Conservation (phyloP, 2,329 filamentous ascomycete genomes). For the Fonsecaea multimorphosa region DNA sequence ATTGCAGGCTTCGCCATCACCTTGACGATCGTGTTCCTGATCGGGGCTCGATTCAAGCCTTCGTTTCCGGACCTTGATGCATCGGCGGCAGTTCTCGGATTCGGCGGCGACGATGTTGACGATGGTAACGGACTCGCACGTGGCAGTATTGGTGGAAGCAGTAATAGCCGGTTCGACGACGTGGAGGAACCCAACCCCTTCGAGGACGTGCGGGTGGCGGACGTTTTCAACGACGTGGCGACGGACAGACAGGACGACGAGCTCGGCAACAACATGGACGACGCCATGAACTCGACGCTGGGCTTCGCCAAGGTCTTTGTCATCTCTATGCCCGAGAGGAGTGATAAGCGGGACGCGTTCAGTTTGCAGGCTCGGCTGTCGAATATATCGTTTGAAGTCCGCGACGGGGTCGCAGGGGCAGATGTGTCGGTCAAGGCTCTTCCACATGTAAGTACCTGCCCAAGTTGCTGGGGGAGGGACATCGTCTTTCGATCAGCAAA, state of each 20-base stretch:
- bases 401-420: slow-evolving; percentile 33
- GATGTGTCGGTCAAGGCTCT: slow-evolving; percentile 33
- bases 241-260: background rate
- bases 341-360: slow-evolving; percentile 58
- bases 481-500: background rate
- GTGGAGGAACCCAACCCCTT: background rate
- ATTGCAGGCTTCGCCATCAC: slow-evolving; percentile 14
- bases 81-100: background rate
- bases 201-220: background rate
- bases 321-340: slow-evolving; percentile 55
- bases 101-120: background rate
- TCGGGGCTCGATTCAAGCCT: background rate
- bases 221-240: background rate
- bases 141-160: background rate
- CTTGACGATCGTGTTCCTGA: slow-evolving; percentile 1
- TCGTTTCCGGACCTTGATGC: slow-evolving; percentile 4
- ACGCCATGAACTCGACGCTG: slow-evolving; percentile 31
- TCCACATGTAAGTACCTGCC: slow-evolving; percentile 26
- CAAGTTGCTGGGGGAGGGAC: background rate
- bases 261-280: background rate
- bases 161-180: background rate
- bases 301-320: slow-evolving; percentile 52
- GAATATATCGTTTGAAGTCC: slow-evolving; percentile 37
- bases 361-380: slow-evolving; percentile 51
- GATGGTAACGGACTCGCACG: background rate